Conservation (phyloP, 1,139 yeast species). For the Blastobotrys niveus region DNA sequence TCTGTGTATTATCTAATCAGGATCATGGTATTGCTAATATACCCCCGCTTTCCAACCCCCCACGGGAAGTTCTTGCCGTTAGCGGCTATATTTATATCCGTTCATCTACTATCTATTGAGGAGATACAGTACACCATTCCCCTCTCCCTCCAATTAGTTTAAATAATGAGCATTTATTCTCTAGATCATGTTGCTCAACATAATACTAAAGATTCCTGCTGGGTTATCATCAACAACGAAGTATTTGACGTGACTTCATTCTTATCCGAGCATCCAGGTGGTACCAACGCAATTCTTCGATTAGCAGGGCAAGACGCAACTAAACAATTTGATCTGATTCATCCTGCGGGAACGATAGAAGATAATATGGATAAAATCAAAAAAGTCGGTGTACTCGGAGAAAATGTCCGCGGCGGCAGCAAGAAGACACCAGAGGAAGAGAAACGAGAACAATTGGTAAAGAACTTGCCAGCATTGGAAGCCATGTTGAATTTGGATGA, state of each 20-base stretch:
- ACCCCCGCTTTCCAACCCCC: too few relatives aligned
- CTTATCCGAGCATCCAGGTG: conserved; percentile 51
- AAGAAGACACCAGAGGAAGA: not conserved
- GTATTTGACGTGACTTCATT: conserved; percentile 50
- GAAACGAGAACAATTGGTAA: not conserved
- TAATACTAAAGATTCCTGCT: conserved; percentile 53
- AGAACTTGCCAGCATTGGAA: conserved; percentile 40
- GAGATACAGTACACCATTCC: too few relatives aligned
- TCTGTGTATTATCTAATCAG: too few relatives aligned
- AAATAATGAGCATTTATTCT: conserved; percentile 22
- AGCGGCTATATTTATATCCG: too few relatives aligned
- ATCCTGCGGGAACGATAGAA: conserved; percentile 36
- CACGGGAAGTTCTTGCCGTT: too few relatives aligned
- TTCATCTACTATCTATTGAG: too few relatives aligned
- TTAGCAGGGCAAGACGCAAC: conserved; percentile 59
- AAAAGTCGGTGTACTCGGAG: conserved; percentile 10
- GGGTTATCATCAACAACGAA: conserved; percentile 51
- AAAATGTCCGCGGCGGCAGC: not conserved
- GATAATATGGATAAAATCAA: conserved; percentile 14
- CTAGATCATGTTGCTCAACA: conserved; percentile 51
- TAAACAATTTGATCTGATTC: conserved; percentile 52
- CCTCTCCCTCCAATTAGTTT: not conserved
- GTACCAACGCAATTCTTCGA: conserved; percentile 46
- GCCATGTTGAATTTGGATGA: conserved; percentile 48
- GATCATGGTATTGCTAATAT: too few relatives aligned